Evolutionary conservation across 441 rosid species (phyloP), one percentile per base, ranked within the genome.

Genomic region (Populus hybrid): DNA sequence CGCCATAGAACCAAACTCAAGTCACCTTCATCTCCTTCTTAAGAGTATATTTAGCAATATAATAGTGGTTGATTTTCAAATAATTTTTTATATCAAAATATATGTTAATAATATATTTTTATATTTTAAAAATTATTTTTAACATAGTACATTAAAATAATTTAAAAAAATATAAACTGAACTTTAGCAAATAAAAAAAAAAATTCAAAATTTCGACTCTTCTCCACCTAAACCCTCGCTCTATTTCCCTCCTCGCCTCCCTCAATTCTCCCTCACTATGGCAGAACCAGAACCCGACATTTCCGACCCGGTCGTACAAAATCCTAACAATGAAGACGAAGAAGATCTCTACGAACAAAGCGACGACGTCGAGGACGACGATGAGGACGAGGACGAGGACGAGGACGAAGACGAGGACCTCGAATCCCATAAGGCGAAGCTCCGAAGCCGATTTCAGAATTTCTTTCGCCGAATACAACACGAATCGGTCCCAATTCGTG

Each of bases 401-500:
- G 32, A 30, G 32, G 30, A 28, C 30, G 85, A 78, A 4, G 88
- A 82, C 9, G 80, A 61, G 8, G 86, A 75, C 46, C 75, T 7
- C 67, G 81, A 83, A 78, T 83, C 79, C 34, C 71, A 80, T 28
- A 75, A 46, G 9, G 83, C 69, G 70, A 79, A 67, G 26, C 77
- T 77, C 67, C 87, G 66, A 40, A 73, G 67, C 35, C 85, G 76
- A 73, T 84, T 81, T 67, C 73, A 85, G 59, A 88, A 82, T 34
- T 83, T 96, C 1, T 81, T 89, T 75, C 89, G 78, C 32, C 83
- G 91, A 70, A 83, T 94, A 79, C 76, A 85, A 64, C 77, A 74
- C 36, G 96, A 85, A 35, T 75, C 80, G 19, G 90, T 96, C 61
- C 87, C 92, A 35, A 80, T 94, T 40, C 94, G 97, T 34, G 98